Evolutionary conservation across 768 basidiomycete genomes (phyloP), one percentile per base, ranked within the genome.

Genomic region (Boletus edulis): DNA sequence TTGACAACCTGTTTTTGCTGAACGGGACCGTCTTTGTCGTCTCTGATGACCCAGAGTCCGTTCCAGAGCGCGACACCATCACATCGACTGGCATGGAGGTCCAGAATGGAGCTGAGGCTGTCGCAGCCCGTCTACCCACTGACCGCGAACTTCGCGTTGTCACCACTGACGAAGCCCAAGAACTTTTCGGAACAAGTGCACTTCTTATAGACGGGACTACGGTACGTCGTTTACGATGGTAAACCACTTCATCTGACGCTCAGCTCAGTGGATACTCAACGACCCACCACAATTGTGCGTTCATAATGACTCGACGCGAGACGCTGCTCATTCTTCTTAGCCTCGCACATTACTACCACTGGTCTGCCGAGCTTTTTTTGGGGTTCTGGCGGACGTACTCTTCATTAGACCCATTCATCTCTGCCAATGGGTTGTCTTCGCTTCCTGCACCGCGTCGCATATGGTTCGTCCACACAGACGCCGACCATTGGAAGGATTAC

Each of bases 351-450:
- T 96, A 95, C 68, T 96, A 94, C 68, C 94, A 98, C 65, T 94
- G 90, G 83, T 83, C 88, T 32, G 94, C 94, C 5, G 94, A 98
- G 66, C 81, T 94, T 18, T 87, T 90, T 75, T 91, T 92, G 59
- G 94, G 94, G 39, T 82, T 95, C 62, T 96, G 94, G 94, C 81
- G 92, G 9, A 85, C 93, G 0, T 96, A 95, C 69, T 81, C 91
- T 34, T 85, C 90, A 3, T 75, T 96, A 12, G 92, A 94, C 67
- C 80, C 82, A 2, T 72, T 70, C 20, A 93, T 95, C 49, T 71
- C 83, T 3, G 60, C 81, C 0, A 72, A 78, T 43, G 93, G 91
- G 9, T 80, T 80, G 45, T 90, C 91, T 1, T 70, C 76, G 6
- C 84, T 97, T 34, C 89, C 91, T 1, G 77, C 87, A 2, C 81